Base-by-base conservation (phyloP, 1,284 basidiomycete species). In the Puccinia brachypodii region DNA sequence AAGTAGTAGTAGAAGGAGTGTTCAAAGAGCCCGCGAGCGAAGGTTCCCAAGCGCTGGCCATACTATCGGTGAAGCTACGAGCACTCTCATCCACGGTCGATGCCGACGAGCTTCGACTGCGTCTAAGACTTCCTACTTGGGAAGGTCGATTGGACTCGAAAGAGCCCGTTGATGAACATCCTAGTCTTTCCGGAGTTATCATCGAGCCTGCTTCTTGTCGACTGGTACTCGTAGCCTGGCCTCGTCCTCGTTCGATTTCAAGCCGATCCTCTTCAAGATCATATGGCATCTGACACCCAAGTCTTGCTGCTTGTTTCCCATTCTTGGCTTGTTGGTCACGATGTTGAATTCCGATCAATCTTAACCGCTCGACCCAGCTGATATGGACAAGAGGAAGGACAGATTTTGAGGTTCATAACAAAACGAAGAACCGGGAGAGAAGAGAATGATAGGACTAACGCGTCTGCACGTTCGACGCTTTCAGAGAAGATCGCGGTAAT, bases 401-500 rank as follows among this genome's bases (percentile, higher is more conserved):
- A 9, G 25, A 58, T 33, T 33, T 4, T 28, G 13, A 47, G 31
- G 25, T 3, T 14, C 11, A 19, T 62, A 13, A 31, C 38, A 16
- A 16, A 25, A 25, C 40, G 8, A 71, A 42, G n/a, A 44, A 40
- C 31, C 13, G 1, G 6, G 13, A 50, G 42, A 38, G 14, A 33
- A 11, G 0, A 36, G 25, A 33, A 47, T 22, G 69, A 53, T 64
- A 11, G 42, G n/a, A 92, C 92, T 84, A 87, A 95, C 89, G 92
- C 89, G 86, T 96, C 95, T 42, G 94, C 95, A 75, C 92, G 89
- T 85, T 95, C 94, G 85, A 96, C 88, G 83, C 92, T 93, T 83
- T 96, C 94, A 84, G 91, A 92, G 84, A 96, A 93, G 28, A 96
- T 93, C 1, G 90, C 89, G 11, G 93, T 94, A 31, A 96, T 93